Evolutionary conservation across 73 alveolate species (phyloP), one percentile per base, ranked within the genome.

Genomic region (Paramecium tetraurelia): DNA sequence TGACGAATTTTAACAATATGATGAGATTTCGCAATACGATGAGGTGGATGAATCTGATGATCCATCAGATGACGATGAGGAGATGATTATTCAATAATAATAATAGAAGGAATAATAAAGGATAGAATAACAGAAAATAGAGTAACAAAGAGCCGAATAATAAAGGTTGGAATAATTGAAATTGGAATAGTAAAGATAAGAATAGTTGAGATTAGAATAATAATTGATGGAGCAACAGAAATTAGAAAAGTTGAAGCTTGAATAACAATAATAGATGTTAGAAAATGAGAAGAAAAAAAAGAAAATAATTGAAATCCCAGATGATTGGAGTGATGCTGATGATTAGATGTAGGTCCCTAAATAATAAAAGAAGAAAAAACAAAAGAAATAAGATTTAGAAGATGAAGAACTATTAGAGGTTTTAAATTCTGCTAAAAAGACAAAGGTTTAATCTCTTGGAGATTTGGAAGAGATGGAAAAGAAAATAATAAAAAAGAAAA

Each of bases 401-500:
- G 86, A 72, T 38, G 86, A 12, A 8, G 59, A 72, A 72, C 5
- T 72, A 35, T 31, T 72, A 35, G 86, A 72, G 0, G 86, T 36
- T 43, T 72, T 72, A 38, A 72, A 72, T 72, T 35, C 75, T 40
- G 76, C 87, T 35, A 75, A 75, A 75, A 75, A 75, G 69, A 41
- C 87, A 3, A 75, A 75, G n/a, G 87, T 38, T 38, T 12, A 75
- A 41, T 75, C 58, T 3, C 87, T 38, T 38, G 38, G 38, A 75
- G 58, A 75, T 75, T 35, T 38, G 3, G 87, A 75, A 27, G 87
- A 75, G 40, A 75, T 75, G 58, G 87, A 38, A 35, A 41, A 80
- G 6, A 27, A 31, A 24, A 31, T 44, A 80, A 18, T 24, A 80
- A 22, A 33, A 5, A 80, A 80, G 72, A 80, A 21, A 22, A 44